Percentiles rank a stretch among this genome's conserved stretches.
These are phyloP conservation scores for Hibiscus tridactylites DNA, from an alignment of 345 rosid genomes.

Conservation along the genomic window DNA sequence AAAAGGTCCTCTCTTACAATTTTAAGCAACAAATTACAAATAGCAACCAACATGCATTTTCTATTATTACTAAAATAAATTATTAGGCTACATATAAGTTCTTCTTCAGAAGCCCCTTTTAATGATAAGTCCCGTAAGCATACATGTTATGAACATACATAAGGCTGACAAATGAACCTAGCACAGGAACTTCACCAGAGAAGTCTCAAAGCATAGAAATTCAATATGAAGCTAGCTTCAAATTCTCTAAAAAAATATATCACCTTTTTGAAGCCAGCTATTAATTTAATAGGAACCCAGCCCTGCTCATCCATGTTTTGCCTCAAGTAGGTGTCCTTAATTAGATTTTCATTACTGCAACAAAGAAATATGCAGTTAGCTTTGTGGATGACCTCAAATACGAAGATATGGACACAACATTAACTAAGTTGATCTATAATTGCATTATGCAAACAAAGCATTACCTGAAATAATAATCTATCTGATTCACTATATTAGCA, in stretches of 20 bases:
- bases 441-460: conserved; percentile 4
- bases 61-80: background rate
- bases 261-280: conserved; percentile 83
- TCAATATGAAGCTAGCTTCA: background rate
- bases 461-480: conserved; percentile 88
- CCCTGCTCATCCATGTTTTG: conserved; percentile 84
- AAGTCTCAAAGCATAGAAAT: background rate
- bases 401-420: background rate
- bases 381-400: conserved; percentile 7
- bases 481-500: conserved; percentile 48
- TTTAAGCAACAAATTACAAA: background rate
- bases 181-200: background rate
- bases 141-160: background rate
- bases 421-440: background rate
- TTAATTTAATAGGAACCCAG: conserved; percentile 56
- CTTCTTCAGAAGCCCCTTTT: background rate
- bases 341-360: conserved; percentile 76
- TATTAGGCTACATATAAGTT: background rate
- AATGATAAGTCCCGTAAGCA: background rate
- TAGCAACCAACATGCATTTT: background rate
- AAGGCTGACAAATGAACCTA: background rate
- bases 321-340: conserved; percentile 69
- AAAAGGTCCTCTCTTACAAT: background rate
- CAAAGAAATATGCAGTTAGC: conserved; percentile 21
- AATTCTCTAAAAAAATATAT: background rate